A percentile compares a stretch with the other conserved stretches of the same genome.
Evolutionary conservation across 176 grass and related monocot genomes (phyloP).

Genomic region (Hordeum marinum): DNA sequence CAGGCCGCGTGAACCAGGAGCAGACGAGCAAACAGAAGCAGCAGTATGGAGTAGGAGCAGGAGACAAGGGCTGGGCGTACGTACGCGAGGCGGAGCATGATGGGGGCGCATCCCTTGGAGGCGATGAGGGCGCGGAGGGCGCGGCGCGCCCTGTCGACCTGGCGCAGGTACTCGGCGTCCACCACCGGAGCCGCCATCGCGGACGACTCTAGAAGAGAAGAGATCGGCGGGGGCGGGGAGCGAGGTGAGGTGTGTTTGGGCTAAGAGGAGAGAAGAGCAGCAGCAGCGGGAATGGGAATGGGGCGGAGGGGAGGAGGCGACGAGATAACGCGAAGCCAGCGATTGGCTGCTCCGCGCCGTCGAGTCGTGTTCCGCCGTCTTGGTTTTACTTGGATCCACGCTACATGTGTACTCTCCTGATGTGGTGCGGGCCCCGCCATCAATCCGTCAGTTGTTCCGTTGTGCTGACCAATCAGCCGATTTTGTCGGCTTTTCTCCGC

Average conservation of each 20-base stretch:
- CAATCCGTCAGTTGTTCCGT: not conserved
- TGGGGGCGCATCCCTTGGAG: conserved; percentile 86
- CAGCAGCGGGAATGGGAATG: not conserved
- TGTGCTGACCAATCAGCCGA: not conserved
- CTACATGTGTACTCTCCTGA: not conserved
- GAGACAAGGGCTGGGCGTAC: not conserved
- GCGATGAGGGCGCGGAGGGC: conserved; percentile 89
- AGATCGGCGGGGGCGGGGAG: not conserved
- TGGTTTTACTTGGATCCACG: not conserved
- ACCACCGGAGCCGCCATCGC: conserved; percentile 76
- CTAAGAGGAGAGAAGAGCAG: not conserved
- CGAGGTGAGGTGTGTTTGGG: not conserved
- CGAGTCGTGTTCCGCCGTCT: conserved; percentile 13
- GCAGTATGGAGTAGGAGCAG: not conserved
- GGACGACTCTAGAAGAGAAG: not conserved
- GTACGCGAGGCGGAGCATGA: conserved; percentile 98
- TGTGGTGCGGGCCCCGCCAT: not conserved
- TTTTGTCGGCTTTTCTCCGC: not conserved
- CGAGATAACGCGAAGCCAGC: conserved; percentile 23
- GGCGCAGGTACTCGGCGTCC: conserved; percentile 79
- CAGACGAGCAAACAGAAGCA: not conserved
- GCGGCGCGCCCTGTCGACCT: conserved; percentile 84
- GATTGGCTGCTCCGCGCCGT: conserved; percentile 9
- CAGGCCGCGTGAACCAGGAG: not conserved
- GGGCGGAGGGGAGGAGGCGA: not conserved